Evolutionary conservation across 257 asterid genomes (phyloP), one percentile per base, ranked within the genome.

Genomic region (Linaria vulgaris): DNA sequence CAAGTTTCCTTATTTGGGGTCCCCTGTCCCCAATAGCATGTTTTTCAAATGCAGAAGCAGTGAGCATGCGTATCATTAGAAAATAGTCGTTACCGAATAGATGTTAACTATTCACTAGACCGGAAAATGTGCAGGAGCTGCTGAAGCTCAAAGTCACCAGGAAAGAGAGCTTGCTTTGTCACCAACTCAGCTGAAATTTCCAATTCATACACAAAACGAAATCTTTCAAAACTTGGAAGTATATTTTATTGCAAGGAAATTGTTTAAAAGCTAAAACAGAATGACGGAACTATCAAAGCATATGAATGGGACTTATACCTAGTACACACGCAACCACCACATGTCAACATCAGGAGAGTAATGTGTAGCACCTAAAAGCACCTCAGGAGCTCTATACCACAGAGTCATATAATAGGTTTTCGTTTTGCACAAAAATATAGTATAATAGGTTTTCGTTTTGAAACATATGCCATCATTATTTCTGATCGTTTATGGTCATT

Each of bases 381-480:
- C 97, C 80, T 94, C 99, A 49, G 99, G 99, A 71, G 99, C 99
- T 76, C 99, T 85, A 54, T 94, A 90, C 99, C 99, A 94, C 19
- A 94, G 95, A 59, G 99, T 94, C 80, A 94, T n/a, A n/a, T n/a
- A n/a, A n/a, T n/a, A n/a, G n/a, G n/a, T n/a, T n/a, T n/a, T n/a
- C n/a, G n/a, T n/a, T n/a, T n/a, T n/a, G n/a, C n/a, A n/a, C n/a
- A n/a, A n/a, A n/a, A n/a, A n/a, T n/a, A n/a, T n/a, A n/a, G n/a
- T n/a, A n/a, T n/a, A n/a, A n/a, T n/a, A n/a, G n/a, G n/a, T n/a
- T n/a, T n/a, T n/a, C n/a, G n/a, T n/a, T n/a, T n/a, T n/a, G n/a
- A n/a, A n/a, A 27, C 34, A 27, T 27, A 27, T 27, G 6, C 34
- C 6, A 27, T 3, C 3, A 27, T 27, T 27, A n/a, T 27, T 27